Conservation (phyloP, 805 yeast genomes). For the Torulaspora delbrueckii region DNA sequence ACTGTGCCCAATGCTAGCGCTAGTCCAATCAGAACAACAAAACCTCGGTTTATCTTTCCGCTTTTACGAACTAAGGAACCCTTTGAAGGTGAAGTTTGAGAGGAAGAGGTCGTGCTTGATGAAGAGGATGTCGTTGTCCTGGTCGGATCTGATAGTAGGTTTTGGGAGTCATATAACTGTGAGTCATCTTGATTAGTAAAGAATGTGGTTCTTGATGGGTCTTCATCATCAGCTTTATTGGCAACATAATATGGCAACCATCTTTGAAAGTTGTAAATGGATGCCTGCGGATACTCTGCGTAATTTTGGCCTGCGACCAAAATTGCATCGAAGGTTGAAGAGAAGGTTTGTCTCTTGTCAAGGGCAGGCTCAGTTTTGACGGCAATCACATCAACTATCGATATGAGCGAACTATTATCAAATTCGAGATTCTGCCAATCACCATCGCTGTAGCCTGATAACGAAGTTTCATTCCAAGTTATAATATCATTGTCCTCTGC, state of each 20-base stretch:
- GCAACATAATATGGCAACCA: slow-evolving; percentile 28
- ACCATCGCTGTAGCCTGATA: slow-evolving; percentile 9
- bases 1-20: slow-evolving; percentile 59
- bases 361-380: neutral
- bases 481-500: slow-evolving; percentile 11
- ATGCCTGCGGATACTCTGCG: slow-evolving; percentile 10
- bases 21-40: slow-evolving; percentile 61
- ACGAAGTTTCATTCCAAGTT: slow-evolving; percentile 21
- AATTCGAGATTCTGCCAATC: slow-evolving; percentile 10
- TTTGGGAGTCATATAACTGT: slow-evolving; percentile 17
- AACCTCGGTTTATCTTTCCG: slow-evolving; percentile 45
- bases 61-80: slow-evolving; percentile 4
- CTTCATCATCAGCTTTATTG: neutral
- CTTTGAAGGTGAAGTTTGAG: slow-evolving; percentile 1
- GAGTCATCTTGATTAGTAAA: slow-evolving; percentile 39
- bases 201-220: slow-evolving; percentile 1
- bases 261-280: slow-evolving; percentile 20
- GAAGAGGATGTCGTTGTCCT: slow-evolving; percentile 20
- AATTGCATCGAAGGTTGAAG: neutral
- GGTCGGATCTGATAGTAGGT: slow-evolving; percentile 12
- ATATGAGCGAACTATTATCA: neutral
- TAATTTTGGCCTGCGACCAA: slow-evolving; percentile 37
- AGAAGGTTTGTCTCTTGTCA: slow-evolving; percentile 5
- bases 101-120: slow-evolving; percentile 16
- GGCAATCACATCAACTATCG: neutral